phyloP scores from a whole-genome alignment of 495 filamentous ascomycete species.

The Talaromyces thailandensis region DNA sequence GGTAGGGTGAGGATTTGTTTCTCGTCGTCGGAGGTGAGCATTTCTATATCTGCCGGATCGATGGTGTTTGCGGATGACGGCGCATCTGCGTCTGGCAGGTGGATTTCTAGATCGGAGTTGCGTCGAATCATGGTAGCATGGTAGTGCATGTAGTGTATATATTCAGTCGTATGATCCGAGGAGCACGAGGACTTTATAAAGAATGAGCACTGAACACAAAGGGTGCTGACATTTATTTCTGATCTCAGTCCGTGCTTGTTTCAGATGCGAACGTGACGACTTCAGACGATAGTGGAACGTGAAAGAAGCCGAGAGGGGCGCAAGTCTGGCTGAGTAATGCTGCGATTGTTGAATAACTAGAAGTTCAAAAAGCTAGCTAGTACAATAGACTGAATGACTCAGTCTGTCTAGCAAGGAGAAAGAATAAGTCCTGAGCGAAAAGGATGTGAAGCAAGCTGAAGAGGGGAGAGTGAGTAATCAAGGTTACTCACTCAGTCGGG shows the following conservation, averaged over 20 bases:
- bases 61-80: conserved; percentile 19
- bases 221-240: neutral
- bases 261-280: conserved; percentile 4
- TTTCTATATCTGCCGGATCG: conserved; percentile 30
- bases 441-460: neutral
- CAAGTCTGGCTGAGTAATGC: neutral
- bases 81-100: conserved; percentile 33
- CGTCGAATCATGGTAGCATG: conserved; percentile 31
- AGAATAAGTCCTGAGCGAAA: neutral
- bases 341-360: neutral
- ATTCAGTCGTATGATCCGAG: neutral
- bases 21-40: conserved; percentile 38
- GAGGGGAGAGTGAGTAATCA: neutral
- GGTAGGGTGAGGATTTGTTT: conserved; percentile 51
- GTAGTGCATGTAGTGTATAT: neutral
- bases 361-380: too few species aligned
- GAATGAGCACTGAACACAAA: neutral
- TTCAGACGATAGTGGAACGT: conserved; percentile 1
- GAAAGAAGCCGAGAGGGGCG: conserved; percentile 5
- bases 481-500: neutral
- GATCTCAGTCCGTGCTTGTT: conserved; percentile 3
- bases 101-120: conserved; percentile 39
- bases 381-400: neutral
- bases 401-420: neutral
- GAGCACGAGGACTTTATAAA: neutral